Conservation (phyloP, 1,284 basidiomycete genomes). For the Marasmius oreades region DNA sequence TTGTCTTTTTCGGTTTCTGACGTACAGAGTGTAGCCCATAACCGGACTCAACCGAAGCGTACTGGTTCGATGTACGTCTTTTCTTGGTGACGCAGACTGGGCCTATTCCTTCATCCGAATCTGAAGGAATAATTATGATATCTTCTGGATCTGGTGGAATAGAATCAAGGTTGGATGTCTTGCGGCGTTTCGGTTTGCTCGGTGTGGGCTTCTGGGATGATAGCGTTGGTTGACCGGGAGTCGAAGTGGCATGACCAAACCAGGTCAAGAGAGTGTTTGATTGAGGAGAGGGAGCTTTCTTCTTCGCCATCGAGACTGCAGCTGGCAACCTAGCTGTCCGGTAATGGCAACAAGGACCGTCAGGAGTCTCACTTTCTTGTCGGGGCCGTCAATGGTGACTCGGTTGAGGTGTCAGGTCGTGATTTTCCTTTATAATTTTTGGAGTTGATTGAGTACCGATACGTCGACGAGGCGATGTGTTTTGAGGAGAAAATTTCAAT, state of each 20-base stretch:
- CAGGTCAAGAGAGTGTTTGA: conserved; percentile 17
- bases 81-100: conserved; percentile 8
- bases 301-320: conserved; percentile 5
- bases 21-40: neutral
- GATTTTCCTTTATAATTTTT: too few relatives aligned
- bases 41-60: neutral
- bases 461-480: too few relatives aligned
- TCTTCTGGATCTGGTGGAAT: conserved; percentile 27
- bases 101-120: conserved; percentile 36
- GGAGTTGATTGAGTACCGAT: too few relatives aligned
- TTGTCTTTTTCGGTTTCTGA: neutral
- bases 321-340: neutral
- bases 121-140: conserved; percentile 59
- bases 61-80: conserved; percentile 15
- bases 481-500: too few relatives aligned
- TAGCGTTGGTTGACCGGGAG: conserved; percentile 7
- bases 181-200: neutral
- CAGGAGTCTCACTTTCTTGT: neutral
- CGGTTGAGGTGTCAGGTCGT: neutral
- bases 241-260: conserved; percentile 15
- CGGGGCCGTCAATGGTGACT: neutral
- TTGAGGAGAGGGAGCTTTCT: conserved; percentile 4
- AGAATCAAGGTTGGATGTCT: neutral
- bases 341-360: neutral
- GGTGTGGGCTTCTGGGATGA: conserved; percentile 5